Evolutionary conservation across 2,329 filamentous ascomycete genomes (phyloP).

Genomic region (Arthroderma sp.): DNA sequence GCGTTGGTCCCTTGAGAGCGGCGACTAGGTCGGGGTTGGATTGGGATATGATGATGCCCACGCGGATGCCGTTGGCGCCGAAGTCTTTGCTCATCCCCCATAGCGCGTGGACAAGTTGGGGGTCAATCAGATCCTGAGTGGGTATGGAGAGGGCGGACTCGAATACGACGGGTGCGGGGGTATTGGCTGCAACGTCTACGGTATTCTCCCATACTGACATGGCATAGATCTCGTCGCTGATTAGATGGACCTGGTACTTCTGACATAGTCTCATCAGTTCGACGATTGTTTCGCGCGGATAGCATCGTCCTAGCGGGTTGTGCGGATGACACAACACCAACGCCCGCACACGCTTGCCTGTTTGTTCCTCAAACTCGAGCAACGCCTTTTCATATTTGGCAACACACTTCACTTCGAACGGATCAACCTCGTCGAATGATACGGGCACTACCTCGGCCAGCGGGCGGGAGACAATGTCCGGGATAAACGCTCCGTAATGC

Average conservation of each 20-base stretch:
- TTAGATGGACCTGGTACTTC: slow-evolving; percentile 40
- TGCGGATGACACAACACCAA: slow-evolving; percentile 36
- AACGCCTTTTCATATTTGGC: slow-evolving; percentile 30
- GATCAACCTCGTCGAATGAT: slow-evolving; percentile 27
- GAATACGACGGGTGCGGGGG: slow-evolving; percentile 27
- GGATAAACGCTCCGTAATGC: slow-evolving; percentile 38
- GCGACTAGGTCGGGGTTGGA: slow-evolving; percentile 29
- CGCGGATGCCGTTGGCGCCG: slow-evolving; percentile 44
- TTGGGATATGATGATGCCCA: slow-evolving; percentile 28
- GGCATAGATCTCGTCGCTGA: slow-evolving; percentile 50
- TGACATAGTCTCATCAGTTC: slow-evolving; percentile 40
- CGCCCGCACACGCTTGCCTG: slow-evolving; percentile 28
- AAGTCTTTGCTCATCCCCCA: slow-evolving; percentile 42
- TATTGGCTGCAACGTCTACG: slow-evolving; percentile 35
- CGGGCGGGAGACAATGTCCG: slow-evolving; percentile 39
- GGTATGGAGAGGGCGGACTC: slow-evolving; percentile 38
- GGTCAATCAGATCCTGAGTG: slow-evolving; percentile 36
- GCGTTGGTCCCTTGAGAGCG: slow-evolving; percentile 29
- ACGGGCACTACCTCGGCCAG: slow-evolving; percentile 31
- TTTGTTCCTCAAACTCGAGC: slow-evolving; percentile 17
- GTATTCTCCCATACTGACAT: slow-evolving; percentile 26
- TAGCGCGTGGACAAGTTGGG: slow-evolving; percentile 40
- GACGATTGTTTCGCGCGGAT: slow-evolving; percentile 31
- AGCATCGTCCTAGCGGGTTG: slow-evolving; percentile 40
- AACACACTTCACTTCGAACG: slow-evolving; percentile 26